Percentiles rank a stretch among this genome's conserved stretches.
phyloP scores from a whole-genome alignment of 768 basidiomycete species.

The Kwoniella sp. region DNA sequence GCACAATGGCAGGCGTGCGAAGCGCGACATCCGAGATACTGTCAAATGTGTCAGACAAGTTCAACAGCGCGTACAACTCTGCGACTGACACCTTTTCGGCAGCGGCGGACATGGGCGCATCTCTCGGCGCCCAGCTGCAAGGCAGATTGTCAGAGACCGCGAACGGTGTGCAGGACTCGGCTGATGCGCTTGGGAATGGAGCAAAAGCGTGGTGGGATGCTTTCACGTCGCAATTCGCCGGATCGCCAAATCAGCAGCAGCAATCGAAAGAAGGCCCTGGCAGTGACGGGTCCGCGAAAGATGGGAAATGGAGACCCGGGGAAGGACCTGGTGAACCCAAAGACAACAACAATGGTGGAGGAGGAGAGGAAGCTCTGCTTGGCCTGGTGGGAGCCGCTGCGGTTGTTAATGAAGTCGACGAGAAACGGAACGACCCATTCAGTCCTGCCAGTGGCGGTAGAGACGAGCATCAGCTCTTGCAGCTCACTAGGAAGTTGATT shows the following conservation, averaged over 20 bases:
- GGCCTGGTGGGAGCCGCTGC: conserved; percentile 47
- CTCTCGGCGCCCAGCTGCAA: conserved; percentile 76
- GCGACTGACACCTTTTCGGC: conserved; percentile 40
- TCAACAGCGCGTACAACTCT: conserved; percentile 40
- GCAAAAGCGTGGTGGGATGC: conserved; percentile 54
- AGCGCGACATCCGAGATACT: conserved; percentile 73
- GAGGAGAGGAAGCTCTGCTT: conserved; percentile 36
- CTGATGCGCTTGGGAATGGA: conserved; percentile 43
- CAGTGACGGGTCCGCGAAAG: conserved; percentile 14
- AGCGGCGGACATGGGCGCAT: conserved; percentile 64
- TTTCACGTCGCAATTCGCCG: conserved; percentile 38
- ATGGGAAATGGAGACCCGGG: conserved; percentile 41
- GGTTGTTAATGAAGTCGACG: conserved; percentile 37
- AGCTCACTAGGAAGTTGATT: conserved; percentile 90
- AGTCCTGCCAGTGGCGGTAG: conserved; percentile 30
- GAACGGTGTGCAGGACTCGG: conserved; percentile 35
- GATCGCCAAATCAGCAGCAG: conserved; percentile 7
- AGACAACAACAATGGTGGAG: conserved; percentile 23
- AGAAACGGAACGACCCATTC: conserved; percentile 43
- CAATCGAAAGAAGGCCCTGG: conserved; percentile 1
- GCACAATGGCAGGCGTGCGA: conserved; percentile 59
- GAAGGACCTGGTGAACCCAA: conserved; percentile 48
- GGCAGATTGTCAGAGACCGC: conserved; percentile 34
- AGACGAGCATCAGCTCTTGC: conserved; percentile 81
- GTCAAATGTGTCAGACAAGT: conserved; percentile 59